Percentiles rank a stretch among this genome's conserved stretches.
Evolutionary conservation across 2,329 filamentous ascomycete species (phyloP).

Genomic region (Incumbomyces delicatus): DNA sequence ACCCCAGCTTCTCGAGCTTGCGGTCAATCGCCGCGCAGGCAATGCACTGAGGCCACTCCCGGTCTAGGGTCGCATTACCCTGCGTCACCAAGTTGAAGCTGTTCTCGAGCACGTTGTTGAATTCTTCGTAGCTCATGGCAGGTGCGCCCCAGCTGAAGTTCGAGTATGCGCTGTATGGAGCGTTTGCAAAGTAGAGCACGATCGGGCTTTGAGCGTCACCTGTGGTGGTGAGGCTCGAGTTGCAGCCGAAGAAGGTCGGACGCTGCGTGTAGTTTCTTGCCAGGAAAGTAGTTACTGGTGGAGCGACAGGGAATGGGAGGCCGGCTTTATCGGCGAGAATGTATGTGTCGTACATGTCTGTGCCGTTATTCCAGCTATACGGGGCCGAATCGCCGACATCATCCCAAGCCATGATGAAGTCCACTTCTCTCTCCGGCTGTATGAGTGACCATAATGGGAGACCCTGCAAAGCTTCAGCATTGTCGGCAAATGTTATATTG

Average conservation of each 20-base stretch:
- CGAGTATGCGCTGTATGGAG: slow-evolving; percentile 18
- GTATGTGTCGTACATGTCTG: slow-evolving; percentile 8
- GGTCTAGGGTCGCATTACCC: slow-evolving; percentile 66
- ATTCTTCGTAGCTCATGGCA: slow-evolving; percentile 34
- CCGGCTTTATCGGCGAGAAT: slow-evolving; percentile 6
- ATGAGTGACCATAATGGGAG: slow-evolving; percentile 15
- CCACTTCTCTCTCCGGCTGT: slow-evolving; percentile 5
- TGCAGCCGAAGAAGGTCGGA: slow-evolving; percentile 21
- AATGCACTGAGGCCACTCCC: slow-evolving; percentile 69
- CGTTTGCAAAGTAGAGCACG: slow-evolving; percentile 21
- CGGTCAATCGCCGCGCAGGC: slow-evolving; percentile 78
- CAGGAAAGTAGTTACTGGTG: slow-evolving; percentile 14
- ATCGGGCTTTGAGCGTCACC: slow-evolving; percentile 10
- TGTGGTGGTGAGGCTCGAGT: slow-evolving; percentile 11
- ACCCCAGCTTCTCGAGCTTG: slow-evolving; percentile 62
- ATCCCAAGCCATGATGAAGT: slow-evolving; percentile 11
- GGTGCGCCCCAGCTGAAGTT: slow-evolving; percentile 8
- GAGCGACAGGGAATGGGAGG: slow-evolving; percentile 10
- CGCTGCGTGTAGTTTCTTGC: slow-evolving; percentile 12
- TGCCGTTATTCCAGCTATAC: slow-evolving; percentile 11
- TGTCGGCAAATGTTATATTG: slow-evolving; percentile 23
- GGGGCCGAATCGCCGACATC: slow-evolving; percentile 5
- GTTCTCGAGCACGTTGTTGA: slow-evolving; percentile 73
- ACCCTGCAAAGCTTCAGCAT: slow-evolving; percentile 24
- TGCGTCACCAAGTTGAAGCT: slow-evolving; percentile 74